Base-by-base conservation (phyloP, 345 rosid genomes). In the Populus alba region DNA sequence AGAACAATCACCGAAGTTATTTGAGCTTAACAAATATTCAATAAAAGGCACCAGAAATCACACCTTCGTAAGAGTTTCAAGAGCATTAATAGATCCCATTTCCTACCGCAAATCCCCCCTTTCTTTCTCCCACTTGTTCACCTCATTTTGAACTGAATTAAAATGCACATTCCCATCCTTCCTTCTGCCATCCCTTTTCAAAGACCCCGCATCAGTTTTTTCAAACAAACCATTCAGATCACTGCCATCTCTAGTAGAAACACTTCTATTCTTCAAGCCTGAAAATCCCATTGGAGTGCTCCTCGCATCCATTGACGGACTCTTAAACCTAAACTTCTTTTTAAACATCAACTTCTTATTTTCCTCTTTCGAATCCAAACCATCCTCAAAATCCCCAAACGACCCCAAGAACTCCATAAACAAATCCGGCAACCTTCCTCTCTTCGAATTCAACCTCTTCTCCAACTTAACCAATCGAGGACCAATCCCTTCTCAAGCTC, bases 401-500 rank as follows among this genome's bases (percentile, higher is more conserved):
- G 74, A 55, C 15, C 84, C 86, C 76, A 82, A 67, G 35, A 72
- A 75, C 12, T 77, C 75, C 67, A 81, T 81, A 23, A 77, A 70
- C 2, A 86, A 81, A 12, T 79, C 90, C 0, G 86, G 89, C 15
- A 88, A 80, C 16, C 84, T 86, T 81, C 82, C 92, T 5, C 82
- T 83, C 85, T 83, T 86, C 13, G 88, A 85, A 67, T 89, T 87
- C 82, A 90, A 71, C 51, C 82, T 86, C 84, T 84, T 90, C 90
- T 88, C 89, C 81, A 92, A 71, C 82, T 72, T 89, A 80, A 78
- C 80, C 87, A 94, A 31, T 31, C 33, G 33, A 31, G 33, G 81
- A 73, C 75, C 93, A 75, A 94, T 89, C 91, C 98, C 76, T 85
- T 89, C 80, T 88, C 89, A 59, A 94, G 81, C 4, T 47, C 89